Evolutionary conservation across 805 yeast genomes (phyloP), one percentile per base, ranked within the genome.

Genomic region (Saturnispora bothae): DNA sequence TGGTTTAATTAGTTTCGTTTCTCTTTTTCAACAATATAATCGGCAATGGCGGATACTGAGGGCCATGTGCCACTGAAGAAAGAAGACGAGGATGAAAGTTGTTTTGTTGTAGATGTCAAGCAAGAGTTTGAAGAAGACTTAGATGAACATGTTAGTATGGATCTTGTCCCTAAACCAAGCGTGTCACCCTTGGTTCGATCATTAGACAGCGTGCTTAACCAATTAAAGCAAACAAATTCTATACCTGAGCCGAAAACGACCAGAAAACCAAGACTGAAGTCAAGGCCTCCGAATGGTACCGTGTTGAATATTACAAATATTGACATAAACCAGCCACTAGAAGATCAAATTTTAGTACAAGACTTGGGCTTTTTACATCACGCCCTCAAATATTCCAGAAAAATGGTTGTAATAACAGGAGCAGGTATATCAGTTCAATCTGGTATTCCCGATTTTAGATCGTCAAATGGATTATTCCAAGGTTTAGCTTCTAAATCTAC

Each of bases 391-490:
- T 65, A 78, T 47, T 66, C 88, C 22, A 72, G 68, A 45, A 69
- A 70, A 44, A 62, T 78, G 22, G 67, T 83, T 2, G 71, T 79
- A 21, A 68, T 86, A 21, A 73, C 88, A 1, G 96, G 96, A 9
- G 96, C 96, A 14, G 96, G 96, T 3, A 73, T 83, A 15, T 83
- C 95, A 10, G 92, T 88, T 38, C 80, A 82, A 21, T 84, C 94
- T 1, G 96, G 96, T 4, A 86, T 85, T 28, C 95, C 95, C 3
- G 65, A 61, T 47, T 61, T 85, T 52, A 63, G 96, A 53, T 81
- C 94, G 6, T 71, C 84, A 1, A 63, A 76, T 43, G 95, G 95
- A 2, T 65, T 86, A 34, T 83, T 86, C 53, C 71, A 73, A 39
- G 71, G 73, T 12, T 56, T 74, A 28, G 53, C 66, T 7, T 40